phyloP scores from a whole-genome alignment of 1,284 basidiomycete species.

The Mrakiaceae sp. region DNA sequence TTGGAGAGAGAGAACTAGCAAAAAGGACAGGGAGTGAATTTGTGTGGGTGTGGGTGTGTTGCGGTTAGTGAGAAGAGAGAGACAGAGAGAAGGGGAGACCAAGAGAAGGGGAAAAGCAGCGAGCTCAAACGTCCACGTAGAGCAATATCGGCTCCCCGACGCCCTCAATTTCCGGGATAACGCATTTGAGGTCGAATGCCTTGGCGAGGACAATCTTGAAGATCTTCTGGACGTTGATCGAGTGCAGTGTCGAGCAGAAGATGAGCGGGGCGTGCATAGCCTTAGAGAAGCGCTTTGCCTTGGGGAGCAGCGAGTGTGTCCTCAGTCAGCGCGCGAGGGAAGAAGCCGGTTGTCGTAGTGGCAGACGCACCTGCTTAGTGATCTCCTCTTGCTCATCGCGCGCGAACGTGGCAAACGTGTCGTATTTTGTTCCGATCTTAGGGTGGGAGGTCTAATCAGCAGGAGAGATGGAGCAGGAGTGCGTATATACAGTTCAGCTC shows the following conservation, averaged over 20 bases:
- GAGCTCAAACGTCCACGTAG: conserved; percentile 9
- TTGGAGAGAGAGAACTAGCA: too few species aligned
- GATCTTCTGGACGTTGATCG: conserved; percentile 98
- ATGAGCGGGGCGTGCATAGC: conserved; percentile 98
- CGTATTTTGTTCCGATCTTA: conserved; percentile 91
- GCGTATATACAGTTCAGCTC: background rate
- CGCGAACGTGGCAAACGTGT: conserved; percentile 89
- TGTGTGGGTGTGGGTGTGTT: too few species aligned
- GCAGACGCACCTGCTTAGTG: conserved; percentile 66
- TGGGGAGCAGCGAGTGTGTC: background rate
- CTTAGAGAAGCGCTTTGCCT: conserved; percentile 90
- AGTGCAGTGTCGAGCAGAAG: conserved; percentile 94
- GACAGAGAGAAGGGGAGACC: background rate
- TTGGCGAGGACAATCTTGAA: conserved; percentile 75
- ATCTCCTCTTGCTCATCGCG: conserved; percentile 98
- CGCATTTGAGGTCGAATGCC: conserved; percentile 50
- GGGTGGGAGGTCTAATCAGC: background rate
- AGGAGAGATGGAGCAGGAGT: background rate
- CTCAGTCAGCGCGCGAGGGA: background rate
- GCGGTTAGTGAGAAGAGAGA: too few species aligned
- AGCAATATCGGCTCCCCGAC: conserved; percentile 34
- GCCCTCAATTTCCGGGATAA: conserved; percentile 91
- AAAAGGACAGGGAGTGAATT: too few species aligned
- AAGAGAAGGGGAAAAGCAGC: background rate
- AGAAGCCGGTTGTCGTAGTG: background rate